phyloP scores from a whole-genome alignment of 495 filamentous ascomycete species.

The Neurospora tetrasperma region DNA sequence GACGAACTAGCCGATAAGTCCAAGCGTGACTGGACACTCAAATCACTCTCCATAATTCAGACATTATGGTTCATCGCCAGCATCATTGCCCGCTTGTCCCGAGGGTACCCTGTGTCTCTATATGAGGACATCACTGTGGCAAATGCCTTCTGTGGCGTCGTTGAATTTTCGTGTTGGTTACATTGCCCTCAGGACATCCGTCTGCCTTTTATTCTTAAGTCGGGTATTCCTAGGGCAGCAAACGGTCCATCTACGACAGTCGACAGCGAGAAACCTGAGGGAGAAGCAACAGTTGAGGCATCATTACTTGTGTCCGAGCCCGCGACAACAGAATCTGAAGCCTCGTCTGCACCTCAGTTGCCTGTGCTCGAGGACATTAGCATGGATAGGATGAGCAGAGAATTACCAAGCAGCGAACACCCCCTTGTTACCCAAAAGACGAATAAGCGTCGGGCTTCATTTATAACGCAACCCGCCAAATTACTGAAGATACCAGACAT shows the following conservation, averaged over 20 bases:
- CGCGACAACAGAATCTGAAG: not conserved
- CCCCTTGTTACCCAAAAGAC: not conserved
- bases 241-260: fast-evolving
- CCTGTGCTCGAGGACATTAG: not conserved
- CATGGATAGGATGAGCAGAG: not conserved
- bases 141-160: not conserved
- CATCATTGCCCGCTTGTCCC: not conserved
- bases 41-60: not conserved
- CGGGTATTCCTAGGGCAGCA: fast-evolving
- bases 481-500: fast-evolving
- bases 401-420: not conserved
- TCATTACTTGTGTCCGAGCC: not conserved
- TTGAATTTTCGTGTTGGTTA: not conserved
- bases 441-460: not conserved
- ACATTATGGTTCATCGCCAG: not conserved
- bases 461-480: not conserved
- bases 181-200: not conserved
- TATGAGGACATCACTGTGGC: not conserved
- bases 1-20: not conserved
- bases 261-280: not conserved
- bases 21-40: not conserved
- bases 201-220: not conserved
- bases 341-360: not conserved
- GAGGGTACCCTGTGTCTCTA: not conserved
- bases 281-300: not conserved